Conservation (phyloP, 805 yeast genomes). For the Ogataea wickerhamii region DNA sequence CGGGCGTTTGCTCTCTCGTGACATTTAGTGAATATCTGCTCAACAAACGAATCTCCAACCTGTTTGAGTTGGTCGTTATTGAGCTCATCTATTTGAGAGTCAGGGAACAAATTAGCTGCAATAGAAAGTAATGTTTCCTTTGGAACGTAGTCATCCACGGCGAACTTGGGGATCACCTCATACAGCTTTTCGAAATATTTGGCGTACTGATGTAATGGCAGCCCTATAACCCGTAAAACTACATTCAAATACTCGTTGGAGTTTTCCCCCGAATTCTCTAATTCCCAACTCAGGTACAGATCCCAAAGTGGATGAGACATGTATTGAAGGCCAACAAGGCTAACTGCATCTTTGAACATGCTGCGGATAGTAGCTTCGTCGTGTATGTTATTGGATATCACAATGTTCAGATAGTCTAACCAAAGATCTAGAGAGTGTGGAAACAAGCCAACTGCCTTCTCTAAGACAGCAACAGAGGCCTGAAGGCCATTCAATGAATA, state of each 20-base stretch:
- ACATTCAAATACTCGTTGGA: constrained; percentile 38
- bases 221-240: constrained; percentile 42
- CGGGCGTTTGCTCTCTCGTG: constrained; percentile 52
- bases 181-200: constrained; percentile 57
- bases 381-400: constrained; percentile 40
- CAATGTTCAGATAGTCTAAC: constrained; percentile 59
- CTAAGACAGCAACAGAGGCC: constrained; percentile 44
- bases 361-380: constrained; percentile 32
- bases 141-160: constrained; percentile 32
- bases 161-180: constrained; percentile 35
- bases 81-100: constrained; percentile 9
- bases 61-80: constrained; percentile 16
- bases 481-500: constrained; percentile 54
- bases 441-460: constrained; percentile 43
- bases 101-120: constrained; percentile 14
- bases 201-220: constrained; percentile 87
- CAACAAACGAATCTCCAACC: constrained; percentile 42
- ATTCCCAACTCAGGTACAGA: constrained; percentile 59
- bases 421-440: constrained; percentile 65
- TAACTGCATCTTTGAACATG: constrained; percentile 47
- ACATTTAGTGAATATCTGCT: constrained; percentile 41
- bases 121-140: constrained; percentile 29
- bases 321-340: constrained; percentile 64
- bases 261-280: constrained; percentile 30
- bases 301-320: constrained; percentile 84